Evolutionary conservation across 306 rosid species (phyloP).

Genomic region (Fragaria nilgerrensis): DNA sequence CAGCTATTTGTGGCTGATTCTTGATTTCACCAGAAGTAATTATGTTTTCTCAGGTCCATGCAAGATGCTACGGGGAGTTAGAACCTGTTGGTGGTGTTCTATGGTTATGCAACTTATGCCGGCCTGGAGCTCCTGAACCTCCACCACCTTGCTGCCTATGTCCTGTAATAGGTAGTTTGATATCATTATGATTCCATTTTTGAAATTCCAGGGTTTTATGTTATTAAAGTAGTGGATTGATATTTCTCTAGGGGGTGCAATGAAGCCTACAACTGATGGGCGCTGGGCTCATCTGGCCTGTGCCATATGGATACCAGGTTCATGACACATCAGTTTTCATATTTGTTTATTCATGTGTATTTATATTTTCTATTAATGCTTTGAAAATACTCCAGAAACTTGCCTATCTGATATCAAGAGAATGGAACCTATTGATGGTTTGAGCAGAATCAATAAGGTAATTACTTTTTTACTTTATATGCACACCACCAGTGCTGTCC

Average conservation of each 20-base stretch:
- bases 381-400: conserved; percentile 63
- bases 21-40: conserved; percentile 7
- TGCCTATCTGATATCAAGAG: conserved; percentile 93
- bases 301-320: conserved; percentile 99
- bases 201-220: conserved; percentile 3
- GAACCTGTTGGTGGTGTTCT: conserved; percentile 88
- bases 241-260: conserved; percentile 86
- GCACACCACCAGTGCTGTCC: not conserved
- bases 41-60: conserved; percentile 66
- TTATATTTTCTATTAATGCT: conserved; percentile 32
- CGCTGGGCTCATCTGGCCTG: conserved; percentile 99
- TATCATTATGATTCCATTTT: conserved; percentile 21
- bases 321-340: conserved; percentile 30
- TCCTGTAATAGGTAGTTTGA: conserved; percentile 80
- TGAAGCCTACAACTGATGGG: conserved; percentile 99
- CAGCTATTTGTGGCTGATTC: conserved; percentile 3
- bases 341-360: conserved; percentile 10
- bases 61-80: conserved; percentile 92
- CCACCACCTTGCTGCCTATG: conserved; percentile 93
- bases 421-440: conserved; percentile 98
- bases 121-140: conserved; percentile 67
- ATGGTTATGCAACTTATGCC: conserved; percentile 96
- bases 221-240: conserved; percentile 24
- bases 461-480: not conserved
- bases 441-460: conserved; percentile 87